Conservation (phyloP, 345 rosid species). For the Murraya paniculata region DNA sequence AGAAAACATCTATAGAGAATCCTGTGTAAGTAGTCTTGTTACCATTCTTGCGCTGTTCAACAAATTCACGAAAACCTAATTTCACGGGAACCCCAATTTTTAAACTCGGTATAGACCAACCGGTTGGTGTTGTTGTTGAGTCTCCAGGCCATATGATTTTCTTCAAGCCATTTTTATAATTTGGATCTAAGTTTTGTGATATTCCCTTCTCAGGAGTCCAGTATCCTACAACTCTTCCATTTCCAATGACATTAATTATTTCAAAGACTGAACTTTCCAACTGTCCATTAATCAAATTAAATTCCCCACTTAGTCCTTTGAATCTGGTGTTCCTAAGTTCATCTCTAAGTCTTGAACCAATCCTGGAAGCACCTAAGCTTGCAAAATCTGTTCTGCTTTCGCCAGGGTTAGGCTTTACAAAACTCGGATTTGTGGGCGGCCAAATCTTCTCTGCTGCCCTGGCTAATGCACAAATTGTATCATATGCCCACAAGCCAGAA, state of each 20-base stretch:
- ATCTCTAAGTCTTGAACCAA: conserved; percentile 7
- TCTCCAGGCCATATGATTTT: conserved; percentile 26
- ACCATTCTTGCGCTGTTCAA: conserved; percentile 18
- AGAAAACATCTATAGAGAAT: conserved; percentile 38
- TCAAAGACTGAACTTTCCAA: conserved; percentile 35
- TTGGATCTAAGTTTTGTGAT: background rate
- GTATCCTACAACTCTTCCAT: conserved; percentile 31
- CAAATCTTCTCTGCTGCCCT: conserved; percentile 29
- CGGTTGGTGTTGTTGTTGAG: conserved; percentile 10
- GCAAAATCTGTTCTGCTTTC: conserved; percentile 12
- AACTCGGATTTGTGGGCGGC: background rate
- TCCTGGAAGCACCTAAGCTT: conserved; percentile 9
- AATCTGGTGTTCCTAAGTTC: conserved; percentile 5
- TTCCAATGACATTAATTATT: conserved; percentile 39
- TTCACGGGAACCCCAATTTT: conserved; percentile 38
- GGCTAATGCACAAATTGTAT: conserved; percentile 39
- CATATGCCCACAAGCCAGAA: conserved; percentile 40
- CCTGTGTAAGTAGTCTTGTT: conserved; percentile 14
- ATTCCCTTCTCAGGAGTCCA: conserved; percentile 33
- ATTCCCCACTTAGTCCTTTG: conserved; percentile 16
- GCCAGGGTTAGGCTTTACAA: background rate
- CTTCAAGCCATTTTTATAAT: conserved; percentile 3
- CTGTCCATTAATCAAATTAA: conserved; percentile 31
- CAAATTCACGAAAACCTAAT: conserved; percentile 30
- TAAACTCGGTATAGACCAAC: conserved; percentile 24